Evolutionary conservation across 768 basidiomycete species (phyloP), one percentile per base, ranked within the genome.

Genomic region (Postia placenta): DNA sequence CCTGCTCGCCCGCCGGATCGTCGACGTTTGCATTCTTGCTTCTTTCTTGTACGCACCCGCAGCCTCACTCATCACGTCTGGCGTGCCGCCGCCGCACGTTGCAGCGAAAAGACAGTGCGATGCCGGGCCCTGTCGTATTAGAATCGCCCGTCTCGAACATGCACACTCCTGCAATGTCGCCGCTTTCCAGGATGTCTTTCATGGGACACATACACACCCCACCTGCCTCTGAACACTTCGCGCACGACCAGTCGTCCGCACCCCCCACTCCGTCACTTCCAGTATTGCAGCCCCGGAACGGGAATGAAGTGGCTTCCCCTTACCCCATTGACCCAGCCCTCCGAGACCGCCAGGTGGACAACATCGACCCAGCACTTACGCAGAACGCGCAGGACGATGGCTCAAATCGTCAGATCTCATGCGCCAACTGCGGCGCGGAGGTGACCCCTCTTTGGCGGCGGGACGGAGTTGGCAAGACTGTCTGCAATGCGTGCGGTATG

Each of bases 401-500:
- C 7, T 22, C 45, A 9, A n/a, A 5, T 17, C 47, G 47, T 38
- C 52, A 51, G 25, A 42, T 57, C 30, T 52, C 63, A 48, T 89
- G 87, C 64, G 73, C 80, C 33, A 87, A 87, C 65, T 89, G 91
- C 67, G 81, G 81, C 15, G 84, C 85, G n/a, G 70, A 75, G 4
- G 76, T 80, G 54, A 90, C 88, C 48, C 89, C 90, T 28, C 78
- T 92, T 23, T 92, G 91, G 91, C 73, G 89, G 58, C 78, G 89
- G 57, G 88, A 88, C 63, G 71, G 75, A 38, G 81, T 87, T 58
- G 91, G 90, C 50, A 88, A 85, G 66, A 78, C 83, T 42, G 79
- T 92, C 62, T 93, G 91, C 73, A 92, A 92, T 66, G 86, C 87
- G 45, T 92, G 91, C 67, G 91, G 90, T 92, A 65, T 78, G 88